Evolutionary conservation across 2,329 filamentous ascomycete genomes (phyloP), one percentile per base, ranked within the genome.

Genomic region (Aspergillus aculeatus): DNA sequence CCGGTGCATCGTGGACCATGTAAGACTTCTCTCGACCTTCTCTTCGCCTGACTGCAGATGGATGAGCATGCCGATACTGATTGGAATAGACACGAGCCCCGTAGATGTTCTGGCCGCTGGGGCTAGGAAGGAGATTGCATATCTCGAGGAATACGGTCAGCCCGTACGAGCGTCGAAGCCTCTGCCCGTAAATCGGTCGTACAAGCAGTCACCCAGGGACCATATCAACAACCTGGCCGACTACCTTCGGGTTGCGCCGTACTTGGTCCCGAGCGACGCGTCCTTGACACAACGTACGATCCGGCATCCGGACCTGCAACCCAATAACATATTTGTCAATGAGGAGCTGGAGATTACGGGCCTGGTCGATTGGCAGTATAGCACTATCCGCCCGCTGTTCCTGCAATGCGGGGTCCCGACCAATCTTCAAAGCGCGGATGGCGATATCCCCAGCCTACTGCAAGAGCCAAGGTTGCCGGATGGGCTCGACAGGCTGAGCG

Each of bases 351-450:
- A 66, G 23, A 49, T 64, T 23, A 57, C 31, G 29, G 68, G 68
- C 3, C 56, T 73, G 23, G 71, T 74, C 32, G 70, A 72, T 58
- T 73, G 68, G 71, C 67, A 74, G 57, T 59, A 72, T 54, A 56
- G 62, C 31, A 59, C 64, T 2, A 58, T 74, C 21, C 61, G 73
- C 41, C 71, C 69, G 26, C 57, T 72, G 21, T 71, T 67, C 54
- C 56, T 72, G 5, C 64, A 66, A 58, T 64, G 60, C 12, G 69
- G 69, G n/a, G 69, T 72, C 12, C 71, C 69, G 4, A 54, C 69
- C 35, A 62, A 68, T 60, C 68, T 73, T 41, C 69, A 73, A 54
- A 73, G 72, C 50, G 71, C 69, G 47, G 68, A 69, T 26, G 69
- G 73, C 44, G 53, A 57, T 2, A 35, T 66, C 9, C 65, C 67